These are phyloP conservation scores for Backusella macrospora DNA, from an alignment of 192 early-diverging fungal species.

Conservation along the genomic window DNA sequence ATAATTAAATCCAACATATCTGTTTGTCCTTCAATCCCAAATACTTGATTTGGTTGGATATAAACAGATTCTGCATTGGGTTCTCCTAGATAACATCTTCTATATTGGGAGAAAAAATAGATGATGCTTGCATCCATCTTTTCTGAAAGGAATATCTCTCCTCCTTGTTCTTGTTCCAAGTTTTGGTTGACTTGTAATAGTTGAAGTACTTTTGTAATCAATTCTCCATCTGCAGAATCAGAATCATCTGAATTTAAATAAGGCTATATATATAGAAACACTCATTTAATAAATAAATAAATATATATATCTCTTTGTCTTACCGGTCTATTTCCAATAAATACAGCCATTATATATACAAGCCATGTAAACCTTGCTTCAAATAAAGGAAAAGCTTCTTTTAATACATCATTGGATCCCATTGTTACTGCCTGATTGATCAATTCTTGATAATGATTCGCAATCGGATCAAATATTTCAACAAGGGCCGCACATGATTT, in stretches of 20 bases:
- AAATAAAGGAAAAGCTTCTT: conserved; percentile 47
- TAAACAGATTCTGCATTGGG: conserved; percentile 57
- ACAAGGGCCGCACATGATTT: conserved; percentile 54
- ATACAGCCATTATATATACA: conserved; percentile 72
- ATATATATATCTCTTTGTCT: conserved; percentile 20
- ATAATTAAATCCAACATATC: conserved; percentile 65
- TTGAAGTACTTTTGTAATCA: conserved; percentile 69
- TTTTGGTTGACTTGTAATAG: conserved; percentile 70
- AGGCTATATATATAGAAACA: conserved; percentile 39
- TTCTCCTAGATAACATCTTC: conserved; percentile 81
- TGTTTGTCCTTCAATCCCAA: conserved; percentile 66
- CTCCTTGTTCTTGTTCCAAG: conserved; percentile 42
- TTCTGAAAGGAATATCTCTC: conserved; percentile 51
- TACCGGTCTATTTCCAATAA: conserved; percentile 70
- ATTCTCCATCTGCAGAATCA: conserved; percentile 74
- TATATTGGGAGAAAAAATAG: conserved; percentile 74
- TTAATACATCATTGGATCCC: conserved; percentile 36
- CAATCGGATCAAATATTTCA: conserved; percentile 59
- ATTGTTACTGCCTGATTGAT: conserved; percentile 10
- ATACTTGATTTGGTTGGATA: conserved; percentile 56
- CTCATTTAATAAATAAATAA: background rate
- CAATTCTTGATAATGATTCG: conserved; percentile 58
- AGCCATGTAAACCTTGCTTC: conserved; percentile 80
- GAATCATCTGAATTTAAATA: conserved; percentile 74
- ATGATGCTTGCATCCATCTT: conserved; percentile 76